Percentiles rank a stretch among this genome's conserved stretches.
These are phyloP conservation scores for Aspergillus carbonarius DNA, from an alignment of 2,329 filamentous ascomycete genomes.

Conservation along the genomic window DNA sequence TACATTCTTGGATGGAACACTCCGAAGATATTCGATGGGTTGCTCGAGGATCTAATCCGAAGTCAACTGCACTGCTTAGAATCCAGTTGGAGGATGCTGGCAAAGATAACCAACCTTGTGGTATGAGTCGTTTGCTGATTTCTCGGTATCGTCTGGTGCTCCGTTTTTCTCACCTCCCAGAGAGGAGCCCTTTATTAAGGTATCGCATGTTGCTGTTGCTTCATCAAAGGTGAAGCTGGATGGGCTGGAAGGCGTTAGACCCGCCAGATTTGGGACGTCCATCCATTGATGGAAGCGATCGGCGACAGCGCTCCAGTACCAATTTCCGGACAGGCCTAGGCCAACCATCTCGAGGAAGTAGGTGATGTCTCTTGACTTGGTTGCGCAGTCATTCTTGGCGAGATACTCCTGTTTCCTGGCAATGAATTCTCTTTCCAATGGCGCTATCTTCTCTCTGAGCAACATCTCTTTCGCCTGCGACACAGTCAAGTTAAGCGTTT, in stretches of 20 bases:
- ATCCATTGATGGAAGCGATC: not conserved
- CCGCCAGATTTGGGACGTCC: not conserved
- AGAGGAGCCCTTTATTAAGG: not conserved
- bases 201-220: not conserved
- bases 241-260: not conserved
- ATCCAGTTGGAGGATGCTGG: not conserved
- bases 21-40: not conserved
- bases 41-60: not conserved
- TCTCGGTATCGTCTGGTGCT: rapidly evolving
- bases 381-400: not conserved
- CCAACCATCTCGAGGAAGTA: not conserved
- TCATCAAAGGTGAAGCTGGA: not conserved
- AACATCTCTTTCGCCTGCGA: not conserved
- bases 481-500: not conserved
- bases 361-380: not conserved
- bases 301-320: not conserved
- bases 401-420: not conserved
- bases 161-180: not conserved
- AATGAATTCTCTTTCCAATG: not conserved
- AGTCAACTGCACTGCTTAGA: not conserved
- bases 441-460: not conserved
- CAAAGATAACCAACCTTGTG: not conserved
- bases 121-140: not conserved
- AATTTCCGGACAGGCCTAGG: not conserved
- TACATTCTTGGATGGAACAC: not conserved